A percentile compares a stretch with the other conserved stretches of the same genome.
Conservation (phyloP, 345 rosid genomes). For the Bretschneidera sinensis region DNA sequence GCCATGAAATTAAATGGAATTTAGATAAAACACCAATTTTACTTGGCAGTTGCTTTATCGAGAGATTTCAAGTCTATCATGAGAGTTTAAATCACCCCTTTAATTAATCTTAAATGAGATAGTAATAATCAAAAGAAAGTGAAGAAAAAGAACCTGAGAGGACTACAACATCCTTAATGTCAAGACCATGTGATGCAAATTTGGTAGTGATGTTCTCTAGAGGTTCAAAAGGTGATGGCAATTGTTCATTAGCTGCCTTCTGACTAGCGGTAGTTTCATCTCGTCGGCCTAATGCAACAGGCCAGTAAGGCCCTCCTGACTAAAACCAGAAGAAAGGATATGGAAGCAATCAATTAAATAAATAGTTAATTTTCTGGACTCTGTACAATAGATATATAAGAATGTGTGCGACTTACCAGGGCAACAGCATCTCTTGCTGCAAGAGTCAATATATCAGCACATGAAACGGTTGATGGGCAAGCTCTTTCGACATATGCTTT, state of each 20-base stretch:
- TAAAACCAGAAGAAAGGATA: conserved; percentile 18
- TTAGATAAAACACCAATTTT: background rate
- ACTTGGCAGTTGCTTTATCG: background rate
- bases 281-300: conserved; percentile 52
- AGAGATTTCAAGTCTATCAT: background rate
- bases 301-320: conserved; percentile 80
- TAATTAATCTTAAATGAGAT: too few relatives aligned
- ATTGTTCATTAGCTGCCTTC: conserved; percentile 56
- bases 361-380: background rate
- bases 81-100: background rate
- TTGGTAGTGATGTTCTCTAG: conserved; percentile 58
- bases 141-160: conserved; percentile 60
- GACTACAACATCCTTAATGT: conserved; percentile 76
- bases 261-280: conserved; percentile 69
- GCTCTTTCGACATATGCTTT: conserved; percentile 60
- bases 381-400: background rate
- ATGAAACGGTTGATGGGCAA: conserved; percentile 72
- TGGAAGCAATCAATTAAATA: background rate
- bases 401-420: conserved; percentile 32
- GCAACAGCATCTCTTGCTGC: conserved; percentile 78
- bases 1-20: background rate
- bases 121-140: background rate
- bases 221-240: conserved; percentile 76
- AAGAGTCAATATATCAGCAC: conserved; percentile 68
- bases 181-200: conserved; percentile 74